Evolutionary conservation across 129 eudicot species (phyloP).

Genomic region (Arctium minus): DNA sequence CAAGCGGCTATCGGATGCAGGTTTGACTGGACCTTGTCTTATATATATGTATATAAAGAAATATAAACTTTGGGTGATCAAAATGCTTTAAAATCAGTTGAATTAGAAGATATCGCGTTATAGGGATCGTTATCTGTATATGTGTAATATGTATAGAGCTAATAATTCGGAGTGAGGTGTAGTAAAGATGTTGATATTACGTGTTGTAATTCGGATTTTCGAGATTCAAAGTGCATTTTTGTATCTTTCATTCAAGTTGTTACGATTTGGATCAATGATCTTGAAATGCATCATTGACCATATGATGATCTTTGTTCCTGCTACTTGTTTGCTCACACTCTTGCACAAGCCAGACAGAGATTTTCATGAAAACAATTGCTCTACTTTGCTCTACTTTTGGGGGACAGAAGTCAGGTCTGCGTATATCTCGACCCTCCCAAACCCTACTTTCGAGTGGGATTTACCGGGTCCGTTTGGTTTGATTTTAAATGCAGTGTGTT

Average conservation of each 20-base stretch:
- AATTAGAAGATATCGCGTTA: background rate
- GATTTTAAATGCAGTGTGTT: too few species aligned
- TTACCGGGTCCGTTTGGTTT: background rate
- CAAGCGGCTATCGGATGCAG: conserved; percentile 69
- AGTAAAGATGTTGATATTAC: conserved; percentile 23
- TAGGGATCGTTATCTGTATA: conserved; percentile 12
- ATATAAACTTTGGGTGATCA: conserved; percentile 74
- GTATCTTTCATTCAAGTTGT: background rate
- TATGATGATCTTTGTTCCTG: background rate
- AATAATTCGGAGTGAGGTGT: conserved; percentile 23
- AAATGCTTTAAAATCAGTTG: conserved; percentile 44
- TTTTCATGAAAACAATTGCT: background rate
- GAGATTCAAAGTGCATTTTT: background rate
- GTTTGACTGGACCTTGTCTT: conserved; percentile 74
- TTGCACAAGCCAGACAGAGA: background rate
- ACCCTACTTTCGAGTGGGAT: background rate
- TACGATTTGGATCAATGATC: background rate
- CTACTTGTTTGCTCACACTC: background rate
- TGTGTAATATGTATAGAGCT: conserved; percentile 29
- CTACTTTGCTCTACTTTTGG: background rate
- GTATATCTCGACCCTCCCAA: background rate
- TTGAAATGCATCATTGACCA: background rate
- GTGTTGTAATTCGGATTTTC: conserved; percentile 5
- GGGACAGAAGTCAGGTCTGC: background rate
- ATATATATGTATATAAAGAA: conserved; percentile 67